These are phyloP conservation scores for Coprinopsis marcescibilis DNA, from an alignment of 768 basidiomycete species.

Conservation along the genomic window DNA sequence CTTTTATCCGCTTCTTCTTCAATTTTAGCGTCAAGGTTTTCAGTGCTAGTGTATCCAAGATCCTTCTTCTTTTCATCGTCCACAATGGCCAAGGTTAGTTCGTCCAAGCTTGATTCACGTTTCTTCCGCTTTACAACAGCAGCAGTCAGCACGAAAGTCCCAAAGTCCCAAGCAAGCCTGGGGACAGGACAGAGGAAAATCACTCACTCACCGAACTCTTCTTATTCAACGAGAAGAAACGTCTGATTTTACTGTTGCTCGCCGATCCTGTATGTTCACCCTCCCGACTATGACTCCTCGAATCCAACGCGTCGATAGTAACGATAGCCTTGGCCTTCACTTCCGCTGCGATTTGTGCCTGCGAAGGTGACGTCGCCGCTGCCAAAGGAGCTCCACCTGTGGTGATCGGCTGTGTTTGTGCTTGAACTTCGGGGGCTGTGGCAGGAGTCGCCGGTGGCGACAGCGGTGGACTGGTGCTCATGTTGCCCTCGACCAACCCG, in stretches of 20 bases:
- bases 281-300: slow-evolving; percentile 25
- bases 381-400: slow-evolving; percentile 11
- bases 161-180: not conserved
- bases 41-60: too few species aligned
- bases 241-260: slow-evolving; percentile 20
- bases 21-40: too few species aligned
- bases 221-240: slow-evolving; percentile 33
- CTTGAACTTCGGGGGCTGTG: not conserved
- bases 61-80: too few species aligned
- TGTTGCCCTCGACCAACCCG: not conserved
- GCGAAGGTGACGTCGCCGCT: slow-evolving; percentile 30
- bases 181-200: slow-evolving; percentile 1
- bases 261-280: not conserved
- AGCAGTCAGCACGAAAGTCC: not conserved
- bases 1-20: too few species aligned
- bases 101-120: not conserved
- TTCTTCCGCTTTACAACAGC: not conserved
- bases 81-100: too few species aligned
- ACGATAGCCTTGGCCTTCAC: slow-evolving; percentile 50
- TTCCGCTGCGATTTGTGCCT: not conserved
- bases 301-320: slow-evolving; percentile 49
- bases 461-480: not conserved
- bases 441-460: not conserved
- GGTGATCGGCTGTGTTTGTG: slow-evolving; percentile 2
- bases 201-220: slow-evolving; percentile 33